These are phyloP conservation scores for Vicia faba DNA, from an alignment of 306 rosid genomes.

Conservation along the genomic window DNA sequence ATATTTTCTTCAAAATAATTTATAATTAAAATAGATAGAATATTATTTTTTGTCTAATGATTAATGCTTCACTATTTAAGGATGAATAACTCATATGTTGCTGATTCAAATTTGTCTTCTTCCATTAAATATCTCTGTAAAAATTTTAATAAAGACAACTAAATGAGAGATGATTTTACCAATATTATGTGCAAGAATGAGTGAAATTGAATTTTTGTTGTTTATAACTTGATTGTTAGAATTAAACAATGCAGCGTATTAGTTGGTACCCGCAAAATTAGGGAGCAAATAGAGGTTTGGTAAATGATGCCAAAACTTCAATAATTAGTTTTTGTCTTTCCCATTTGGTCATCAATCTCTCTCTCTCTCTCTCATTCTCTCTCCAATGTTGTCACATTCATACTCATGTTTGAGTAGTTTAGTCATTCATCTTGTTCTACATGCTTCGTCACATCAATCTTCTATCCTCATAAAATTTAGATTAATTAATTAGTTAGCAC, in stretches of 20 bases:
- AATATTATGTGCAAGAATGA: too few species aligned
- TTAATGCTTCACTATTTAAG: too few species aligned
- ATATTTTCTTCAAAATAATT: too few species aligned
- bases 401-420: conserved; percentile 34
- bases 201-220: too few species aligned
- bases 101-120: too few species aligned
- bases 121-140: too few species aligned
- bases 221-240: too few species aligned
- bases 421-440: conserved; percentile 41
- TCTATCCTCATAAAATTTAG: neutral
- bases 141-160: too few species aligned
- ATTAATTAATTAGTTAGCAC: neutral
- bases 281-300: conserved; percentile 42
- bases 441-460: conserved; percentile 45
- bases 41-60: too few species aligned
- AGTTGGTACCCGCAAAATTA: conserved; percentile 42
- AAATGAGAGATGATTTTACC: too few species aligned
- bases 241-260: neutral
- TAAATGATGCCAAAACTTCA: conserved; percentile 46
- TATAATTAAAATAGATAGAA: too few species aligned
- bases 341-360: conserved; percentile 3
- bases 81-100: too few species aligned
- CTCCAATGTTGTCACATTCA: conserved; percentile 40
- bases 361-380: neutral
- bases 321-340: conserved; percentile 44